Conservation (phyloP, 352 stramenopile genomes). For the Globisporangium nodosum region DNA sequence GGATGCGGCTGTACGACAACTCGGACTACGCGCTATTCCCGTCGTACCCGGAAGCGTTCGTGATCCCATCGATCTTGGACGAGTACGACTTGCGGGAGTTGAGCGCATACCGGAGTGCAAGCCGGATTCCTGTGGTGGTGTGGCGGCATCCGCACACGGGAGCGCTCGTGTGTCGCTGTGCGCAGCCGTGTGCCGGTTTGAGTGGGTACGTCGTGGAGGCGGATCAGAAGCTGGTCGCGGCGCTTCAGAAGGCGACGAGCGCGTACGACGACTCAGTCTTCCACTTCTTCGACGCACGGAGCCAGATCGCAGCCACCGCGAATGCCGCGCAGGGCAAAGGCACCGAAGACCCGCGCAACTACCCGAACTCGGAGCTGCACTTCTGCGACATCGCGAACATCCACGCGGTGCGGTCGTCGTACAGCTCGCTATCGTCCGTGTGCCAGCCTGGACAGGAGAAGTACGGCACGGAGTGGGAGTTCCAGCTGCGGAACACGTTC, state of each 20-base stretch:
- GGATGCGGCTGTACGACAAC: constrained; percentile 85
- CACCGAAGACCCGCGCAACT: constrained; percentile 92
- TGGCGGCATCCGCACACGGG: constrained; percentile 90
- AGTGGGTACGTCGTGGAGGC: constrained; percentile 77
- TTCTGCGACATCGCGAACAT: constrained; percentile 99
- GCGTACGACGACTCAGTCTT: constrained; percentile 58
- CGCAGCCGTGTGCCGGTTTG: constrained; percentile 77
- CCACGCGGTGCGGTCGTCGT: constrained; percentile 93
- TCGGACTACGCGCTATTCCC: constrained; percentile 87
- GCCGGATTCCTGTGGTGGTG: constrained; percentile 90
- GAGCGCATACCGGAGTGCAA: constrained; percentile 91
- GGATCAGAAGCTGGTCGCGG: constrained; percentile 75
- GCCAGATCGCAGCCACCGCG: constrained; percentile 78
- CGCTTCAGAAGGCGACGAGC: constrained; percentile 64
- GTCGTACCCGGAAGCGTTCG: constrained; percentile 92
- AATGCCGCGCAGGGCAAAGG: constrained; percentile 86
- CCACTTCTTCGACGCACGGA: constrained; percentile 83
- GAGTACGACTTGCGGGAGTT: constrained; percentile 87
- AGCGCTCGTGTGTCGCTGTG: constrained; percentile 86
- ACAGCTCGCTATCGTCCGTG: constrained; percentile 65
- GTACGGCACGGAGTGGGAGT: constrained; percentile 71
- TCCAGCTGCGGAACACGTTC: constrained; percentile 93
- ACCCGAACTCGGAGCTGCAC: constrained; percentile 92
- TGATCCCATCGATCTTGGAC: constrained; percentile 90
- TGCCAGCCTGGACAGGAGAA: constrained; percentile 76